Evolutionary conservation across 768 basidiomycete species (phyloP).

Genomic region (Russula sp.): DNA sequence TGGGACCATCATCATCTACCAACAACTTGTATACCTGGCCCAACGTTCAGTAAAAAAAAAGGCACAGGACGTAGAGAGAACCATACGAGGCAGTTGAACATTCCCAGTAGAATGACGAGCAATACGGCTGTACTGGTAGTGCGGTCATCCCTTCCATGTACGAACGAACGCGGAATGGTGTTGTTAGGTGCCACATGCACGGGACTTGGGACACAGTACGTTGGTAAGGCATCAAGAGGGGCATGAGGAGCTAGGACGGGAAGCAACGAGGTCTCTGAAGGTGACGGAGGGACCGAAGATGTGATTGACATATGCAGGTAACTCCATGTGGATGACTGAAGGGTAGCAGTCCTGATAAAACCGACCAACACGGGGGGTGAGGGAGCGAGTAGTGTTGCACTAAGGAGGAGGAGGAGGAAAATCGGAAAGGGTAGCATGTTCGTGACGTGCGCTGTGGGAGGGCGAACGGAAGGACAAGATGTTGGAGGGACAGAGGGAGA

Average conservation of each 20-base stretch:
- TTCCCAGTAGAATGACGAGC: constrained; percentile 2
- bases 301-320: neutral
- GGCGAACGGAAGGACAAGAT: neutral
- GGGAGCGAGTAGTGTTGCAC: constrained; percentile 7
- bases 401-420: constrained; percentile 8
- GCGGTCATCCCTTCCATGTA: neutral
- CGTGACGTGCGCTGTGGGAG: neutral
- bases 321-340: neutral
- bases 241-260: neutral
- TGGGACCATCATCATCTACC: neutral
- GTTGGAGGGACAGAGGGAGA: neutral
- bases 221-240: neutral
- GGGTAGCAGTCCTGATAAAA: constrained; percentile 1
- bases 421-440: constrained; percentile 12
- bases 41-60: neutral
- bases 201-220: neutral
- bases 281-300: neutral
- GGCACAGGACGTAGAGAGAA: neutral
- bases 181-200: neutral
- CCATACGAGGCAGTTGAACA: constrained; percentile 9
- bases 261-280: neutral
- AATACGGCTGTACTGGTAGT: neutral
- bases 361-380: neutral
- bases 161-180: neutral
- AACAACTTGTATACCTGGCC: constrained; percentile 7